Percentiles rank a stretch among this genome's conserved stretches.
Conservation (phyloP, 371 early-diverging fungal genomes). For the Sporodiniella umbellata region DNA sequence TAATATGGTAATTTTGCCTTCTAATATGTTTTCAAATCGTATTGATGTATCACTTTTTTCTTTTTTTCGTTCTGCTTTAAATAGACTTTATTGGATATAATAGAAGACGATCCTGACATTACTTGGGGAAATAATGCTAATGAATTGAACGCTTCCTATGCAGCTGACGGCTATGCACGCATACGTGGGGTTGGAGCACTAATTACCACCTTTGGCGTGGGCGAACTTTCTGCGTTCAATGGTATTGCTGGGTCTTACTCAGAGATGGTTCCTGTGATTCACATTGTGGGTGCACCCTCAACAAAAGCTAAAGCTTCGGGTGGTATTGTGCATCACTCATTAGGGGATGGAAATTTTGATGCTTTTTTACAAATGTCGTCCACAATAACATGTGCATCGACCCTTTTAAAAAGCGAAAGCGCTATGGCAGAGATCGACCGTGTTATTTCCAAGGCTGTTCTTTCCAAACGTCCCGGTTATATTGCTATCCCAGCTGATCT, state of each 20-base stretch:
- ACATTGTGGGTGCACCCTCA: slow-evolving; percentile 51
- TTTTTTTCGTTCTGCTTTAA: no score
- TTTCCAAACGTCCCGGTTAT: slow-evolving; percentile 36
- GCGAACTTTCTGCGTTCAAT: slow-evolving; percentile 50
- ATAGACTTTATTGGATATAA: slow-evolving; percentile 27
- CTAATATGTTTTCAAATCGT: no score
- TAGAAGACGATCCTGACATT: slow-evolving; percentile 35
- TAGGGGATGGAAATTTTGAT: slow-evolving; percentile 52
- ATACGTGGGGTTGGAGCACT: slow-evolving; percentile 34
- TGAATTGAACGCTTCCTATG: slow-evolving; percentile 46
- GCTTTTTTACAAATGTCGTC: slow-evolving; percentile 39
- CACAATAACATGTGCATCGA: slow-evolving; percentile 38
- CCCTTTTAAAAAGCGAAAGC: slow-evolving; percentile 20
- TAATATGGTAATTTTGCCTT: slow-evolving; percentile 42
- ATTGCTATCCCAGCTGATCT: slow-evolving; percentile 50
- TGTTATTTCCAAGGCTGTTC: slow-evolving; percentile 19
- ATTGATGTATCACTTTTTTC: no score
- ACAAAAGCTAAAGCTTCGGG: slow-evolving; percentile 34
- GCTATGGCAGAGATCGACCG: slow-evolving; percentile 44
- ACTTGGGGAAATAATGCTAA: slow-evolving; percentile 42
- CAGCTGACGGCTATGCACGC: slow-evolving; percentile 58
- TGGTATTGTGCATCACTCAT: slow-evolving; percentile 50
- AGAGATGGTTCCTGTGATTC: slow-evolving; percentile 56
- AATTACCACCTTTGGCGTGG: slow-evolving; percentile 59
- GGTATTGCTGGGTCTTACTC: slow-evolving; percentile 53